Conservation (phyloP, 2,329 filamentous ascomycete genomes). For the Botrytis tulipae region DNA sequence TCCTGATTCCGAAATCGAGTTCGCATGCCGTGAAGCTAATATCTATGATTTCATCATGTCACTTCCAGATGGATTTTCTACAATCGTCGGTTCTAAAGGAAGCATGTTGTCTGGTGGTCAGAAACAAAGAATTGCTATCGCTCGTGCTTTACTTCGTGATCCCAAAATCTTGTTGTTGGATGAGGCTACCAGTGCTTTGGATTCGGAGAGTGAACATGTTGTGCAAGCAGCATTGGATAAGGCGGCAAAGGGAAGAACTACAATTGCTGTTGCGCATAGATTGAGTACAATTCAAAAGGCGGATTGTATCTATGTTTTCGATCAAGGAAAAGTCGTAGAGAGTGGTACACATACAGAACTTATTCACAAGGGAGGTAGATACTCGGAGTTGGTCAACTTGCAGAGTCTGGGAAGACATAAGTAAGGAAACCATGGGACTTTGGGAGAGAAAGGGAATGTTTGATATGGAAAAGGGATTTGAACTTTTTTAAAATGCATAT, state of each 20-base stretch:
- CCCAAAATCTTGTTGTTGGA: conserved; percentile 84
- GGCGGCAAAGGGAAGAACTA: conserved; percentile 80
- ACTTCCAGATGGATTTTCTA: conserved; percentile 81
- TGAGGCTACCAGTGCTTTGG: conserved; percentile 76
- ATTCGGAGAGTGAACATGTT: conserved; percentile 73
- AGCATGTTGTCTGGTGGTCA: conserved; percentile 84
- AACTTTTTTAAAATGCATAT: not conserved
- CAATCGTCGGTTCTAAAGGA: conserved; percentile 83
- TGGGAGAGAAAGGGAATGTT: not conserved
- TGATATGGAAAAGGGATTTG: not conserved
- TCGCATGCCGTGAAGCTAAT: conserved; percentile 85
- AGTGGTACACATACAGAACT: conserved; percentile 75
- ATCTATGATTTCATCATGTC: conserved; percentile 91
- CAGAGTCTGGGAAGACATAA: conserved; percentile 65
- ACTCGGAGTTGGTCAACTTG: conserved; percentile 75
- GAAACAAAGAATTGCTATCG: conserved; percentile 90
- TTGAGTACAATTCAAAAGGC: conserved; percentile 92
- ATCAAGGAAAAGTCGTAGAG: conserved; percentile 83
- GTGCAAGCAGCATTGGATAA: conserved; percentile 79
- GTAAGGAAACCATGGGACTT: not conserved
- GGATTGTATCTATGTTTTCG: conserved; percentile 95
- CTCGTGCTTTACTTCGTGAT: conserved; percentile 84
- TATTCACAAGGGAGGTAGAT: conserved; percentile 67
- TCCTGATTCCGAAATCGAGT: conserved; percentile 68
- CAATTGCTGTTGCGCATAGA: conserved; percentile 90